phyloP scores from a whole-genome alignment of 306 rosid species.

The Inga oerstediana region DNA sequence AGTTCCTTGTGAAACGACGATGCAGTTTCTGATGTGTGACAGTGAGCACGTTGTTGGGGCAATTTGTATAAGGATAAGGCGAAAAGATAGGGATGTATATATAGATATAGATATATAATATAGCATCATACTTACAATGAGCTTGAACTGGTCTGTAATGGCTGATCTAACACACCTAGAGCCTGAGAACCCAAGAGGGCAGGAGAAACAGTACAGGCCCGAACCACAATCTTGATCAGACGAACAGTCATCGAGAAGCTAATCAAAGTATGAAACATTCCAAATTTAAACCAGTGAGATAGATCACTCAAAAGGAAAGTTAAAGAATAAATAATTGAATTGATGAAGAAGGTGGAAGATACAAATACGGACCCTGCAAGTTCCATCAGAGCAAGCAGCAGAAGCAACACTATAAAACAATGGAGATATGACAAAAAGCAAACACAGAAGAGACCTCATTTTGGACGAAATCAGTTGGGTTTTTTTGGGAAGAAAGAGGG shows the following conservation, averaged over 20 bases:
- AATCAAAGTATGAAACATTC: not conserved
- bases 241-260: conserved; percentile 74
- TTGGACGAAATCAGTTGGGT: not conserved
- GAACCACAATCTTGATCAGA: conserved; percentile 65
- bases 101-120: not conserved
- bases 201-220: conserved; percentile 63
- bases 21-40: not conserved
- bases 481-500: not conserved
- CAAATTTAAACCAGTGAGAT: not conserved
- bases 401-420: conserved; percentile 26
- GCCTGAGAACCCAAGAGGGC: conserved; percentile 51
- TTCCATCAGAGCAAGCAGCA: conserved; percentile 61
- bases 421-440: conserved; percentile 2
- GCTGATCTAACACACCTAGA: conserved; percentile 75
- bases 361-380: conserved; percentile 55
- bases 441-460: conserved; percentile 21
- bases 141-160: conserved; percentile 72
- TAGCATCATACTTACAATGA: conserved; percentile 65
- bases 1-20: not conserved
- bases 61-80: not conserved
- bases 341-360: not conserved
- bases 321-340: not conserved
- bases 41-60: not conserved
- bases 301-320: not conserved
- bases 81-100: not conserved